A percentile compares a stretch with the other conserved stretches of the same genome.
Conservation (phyloP, 257 asterid species). For the Thymus mandschuricus region DNA sequence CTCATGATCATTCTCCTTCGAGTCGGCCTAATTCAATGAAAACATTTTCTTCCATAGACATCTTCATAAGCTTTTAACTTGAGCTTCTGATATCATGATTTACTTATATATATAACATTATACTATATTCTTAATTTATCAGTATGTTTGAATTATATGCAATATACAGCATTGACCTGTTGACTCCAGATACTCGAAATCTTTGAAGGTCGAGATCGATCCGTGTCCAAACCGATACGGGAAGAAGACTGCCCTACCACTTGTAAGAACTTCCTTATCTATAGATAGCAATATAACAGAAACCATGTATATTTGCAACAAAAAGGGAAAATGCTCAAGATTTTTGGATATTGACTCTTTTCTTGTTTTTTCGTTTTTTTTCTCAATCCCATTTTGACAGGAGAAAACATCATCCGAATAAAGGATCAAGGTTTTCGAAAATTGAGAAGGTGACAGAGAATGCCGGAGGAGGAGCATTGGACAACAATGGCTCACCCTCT, state of each 20-base stretch:
- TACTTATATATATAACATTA: background rate
- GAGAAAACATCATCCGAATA: background rate
- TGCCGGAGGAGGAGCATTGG: conserved; percentile 62
- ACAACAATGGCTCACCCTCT: conserved; percentile 67
- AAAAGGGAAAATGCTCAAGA: conserved; percentile 15
- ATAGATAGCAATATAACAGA: conserved; percentile 37
- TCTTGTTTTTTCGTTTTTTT: too few relatives aligned
- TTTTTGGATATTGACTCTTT: background rate
- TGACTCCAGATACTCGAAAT: conserved; percentile 3
- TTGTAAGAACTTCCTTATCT: conserved; percentile 47
- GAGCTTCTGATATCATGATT: background rate
- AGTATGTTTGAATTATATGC: background rate
- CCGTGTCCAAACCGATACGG: conserved; percentile 22
- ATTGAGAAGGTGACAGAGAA: conserved; percentile 53
- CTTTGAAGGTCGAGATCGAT: conserved; percentile 23
- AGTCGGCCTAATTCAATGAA: background rate
- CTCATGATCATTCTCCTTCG: background rate
- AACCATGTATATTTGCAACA: conserved; percentile 28
- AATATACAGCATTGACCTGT: conserved; percentile 1
- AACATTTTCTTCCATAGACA: background rate
- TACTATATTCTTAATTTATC: background rate
- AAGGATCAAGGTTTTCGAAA: conserved; percentile 35
- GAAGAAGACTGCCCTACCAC: conserved; percentile 44
- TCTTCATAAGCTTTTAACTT: background rate
- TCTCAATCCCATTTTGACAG: conserved; percentile 4